Evolutionary conservation across 2,329 filamentous ascomycete genomes (phyloP), one percentile per base, ranked within the genome.

Genomic region (Metarhizium album): DNA sequence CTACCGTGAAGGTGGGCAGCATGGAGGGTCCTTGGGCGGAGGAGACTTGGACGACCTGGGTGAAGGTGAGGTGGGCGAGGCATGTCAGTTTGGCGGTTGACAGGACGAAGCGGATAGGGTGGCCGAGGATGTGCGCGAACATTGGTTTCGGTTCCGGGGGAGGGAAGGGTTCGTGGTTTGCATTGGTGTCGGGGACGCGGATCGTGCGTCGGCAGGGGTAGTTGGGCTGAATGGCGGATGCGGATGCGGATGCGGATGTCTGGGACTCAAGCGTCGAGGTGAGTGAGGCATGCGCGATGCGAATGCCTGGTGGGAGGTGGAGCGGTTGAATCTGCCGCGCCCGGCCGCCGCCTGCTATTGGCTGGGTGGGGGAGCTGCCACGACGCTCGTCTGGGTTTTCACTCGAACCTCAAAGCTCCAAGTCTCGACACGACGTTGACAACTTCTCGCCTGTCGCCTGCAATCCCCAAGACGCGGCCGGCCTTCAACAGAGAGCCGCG

Each of bases 1-100:
- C 67, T 1, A 82, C 73, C 23, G 76, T 73, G 54, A 96, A 82
- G 0, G 89, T 95, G 7, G 91, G 91, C 47, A 93, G 78, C 93
- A 97, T 97, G 18, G 86, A 91, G 3, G 89, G 82, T 2, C 91
- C 91, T 24, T 74, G 73, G 16, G 82, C 82, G 3, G 73, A 67
- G 20, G 76, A 76, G 56, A 84, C 60, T 55, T 74, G 74, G 68
- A 81, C 79, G 59, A 80, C 71, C 68, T 93, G 83, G 42, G 80
- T 75, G 54, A 73, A 57, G 18, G 72, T 69, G 53, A 70, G 66
- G 54, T 75, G 59, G 45, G 70, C 56, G 49, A 76, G 60, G 56
- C 72, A 72, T 48, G 73, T 57, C 9, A 60, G 56, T 52, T 68
- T 70, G 57, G 69, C 50, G 55, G 64, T 65, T 9, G 63, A 61